phyloP scores from a whole-genome alignment of 2,329 filamentous ascomycete species.

The Bipolaris bicolor region DNA sequence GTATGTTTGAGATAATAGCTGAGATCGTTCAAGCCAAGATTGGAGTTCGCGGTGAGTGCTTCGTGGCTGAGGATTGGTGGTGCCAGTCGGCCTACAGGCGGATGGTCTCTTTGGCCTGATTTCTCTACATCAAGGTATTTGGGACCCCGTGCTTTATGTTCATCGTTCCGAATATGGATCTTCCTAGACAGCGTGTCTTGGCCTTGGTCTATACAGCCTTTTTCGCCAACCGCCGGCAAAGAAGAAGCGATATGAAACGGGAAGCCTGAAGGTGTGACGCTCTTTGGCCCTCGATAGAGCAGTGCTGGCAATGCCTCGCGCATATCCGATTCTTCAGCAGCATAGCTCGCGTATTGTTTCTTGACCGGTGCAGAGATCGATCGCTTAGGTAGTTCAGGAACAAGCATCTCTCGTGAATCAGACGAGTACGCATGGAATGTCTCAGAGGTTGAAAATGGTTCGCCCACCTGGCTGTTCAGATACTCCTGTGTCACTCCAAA shows the following conservation, averaged over 20 bases:
- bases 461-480: conserved; percentile 33
- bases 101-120: conserved; percentile 25
- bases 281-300: conserved; percentile 34
- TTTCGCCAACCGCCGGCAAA: conserved; percentile 29
- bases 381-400: conserved; percentile 18
- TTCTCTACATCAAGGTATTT: conserved; percentile 16
- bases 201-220: conserved; percentile 24
- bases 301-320: conserved; percentile 28
- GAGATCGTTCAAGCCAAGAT: conserved; percentile 39
- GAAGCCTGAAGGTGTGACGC: conserved; percentile 27
- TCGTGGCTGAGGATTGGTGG: conserved; percentile 43
- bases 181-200: conserved; percentile 22
- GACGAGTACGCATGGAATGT: conserved; percentile 19
- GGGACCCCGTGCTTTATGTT: conserved; percentile 14
- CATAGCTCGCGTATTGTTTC: conserved; percentile 22
- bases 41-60: conserved; percentile 35
- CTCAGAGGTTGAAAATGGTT: conserved; percentile 17
- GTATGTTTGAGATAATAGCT: conserved; percentile 41
- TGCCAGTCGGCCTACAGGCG: conserved; percentile 34
- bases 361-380: conserved; percentile 6
- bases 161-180: too few species aligned
- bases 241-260: conserved; percentile 19
- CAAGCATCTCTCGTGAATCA: conserved; percentile 19
- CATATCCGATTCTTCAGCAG: conserved; percentile 24
- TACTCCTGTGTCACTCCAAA: conserved; percentile 41